Evolutionary conservation across 1,284 basidiomycete genomes (phyloP), one percentile per base, ranked within the genome.

Genomic region (Cryptococcus amylolentus): DNA sequence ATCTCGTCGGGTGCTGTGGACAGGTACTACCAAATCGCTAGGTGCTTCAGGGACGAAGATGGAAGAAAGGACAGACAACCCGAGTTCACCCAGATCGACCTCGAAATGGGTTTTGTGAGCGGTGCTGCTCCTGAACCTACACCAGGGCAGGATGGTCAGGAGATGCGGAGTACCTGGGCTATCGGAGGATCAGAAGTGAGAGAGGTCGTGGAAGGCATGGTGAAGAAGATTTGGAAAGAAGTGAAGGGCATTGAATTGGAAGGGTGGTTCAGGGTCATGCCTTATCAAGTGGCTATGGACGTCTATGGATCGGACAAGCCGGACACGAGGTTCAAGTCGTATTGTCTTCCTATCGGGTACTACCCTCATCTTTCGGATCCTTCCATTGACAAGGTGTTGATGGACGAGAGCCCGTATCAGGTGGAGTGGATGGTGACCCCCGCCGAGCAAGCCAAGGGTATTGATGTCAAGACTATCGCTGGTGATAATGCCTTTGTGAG

Each of bases 291-390:
- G 67, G 89, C 91, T 6, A 94, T 95, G 88, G 80, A 83, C 69
- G 84, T 84, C 60, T 97, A 87, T 81, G 93, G 94, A 9, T 91
- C 90, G 49, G 93, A 98, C 79, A 98, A 98, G 80, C 93, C 93
- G 40, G 93, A 98, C 76, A 85, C 87, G 49, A 84, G 94, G 52
- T 94, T 90, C 77, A 59, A 67, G 79, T 65, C 38, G 9, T 26
- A 23, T 10, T 40, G 12, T 2, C 63, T 78, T 9, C 76, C 76
- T 4, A 76, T 78, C 51, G 72, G 73, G 0, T 78, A 78, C 58
- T 78, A 77, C 57, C 74, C 75, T 3, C 62, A 72, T 10, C 59
- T 78, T 9, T 67, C 71, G 12, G 76, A 78, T 52, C 68, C 59
- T 23, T 63, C 64, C 18, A 64, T 78, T 37, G 76, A 78, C 63